These are phyloP conservation scores for Drosera spatulata DNA, from an alignment of 179 eudicot species.

Conservation along the genomic window DNA sequence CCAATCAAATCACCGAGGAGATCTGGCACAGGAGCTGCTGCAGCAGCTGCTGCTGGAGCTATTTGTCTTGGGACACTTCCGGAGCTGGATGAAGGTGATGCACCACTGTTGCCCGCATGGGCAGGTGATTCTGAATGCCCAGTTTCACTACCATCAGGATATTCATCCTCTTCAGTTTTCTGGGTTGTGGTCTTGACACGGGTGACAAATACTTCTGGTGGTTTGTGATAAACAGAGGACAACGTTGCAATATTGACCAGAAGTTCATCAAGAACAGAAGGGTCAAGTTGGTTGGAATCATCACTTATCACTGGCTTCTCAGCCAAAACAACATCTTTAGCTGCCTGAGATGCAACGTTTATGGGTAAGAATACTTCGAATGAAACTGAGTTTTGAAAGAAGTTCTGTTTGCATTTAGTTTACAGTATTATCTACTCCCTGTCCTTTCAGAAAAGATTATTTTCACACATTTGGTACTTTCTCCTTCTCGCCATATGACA, in stretches of 20 bases:
- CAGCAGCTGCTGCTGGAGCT: constrained; percentile 19
- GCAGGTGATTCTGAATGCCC: constrained; percentile 64
- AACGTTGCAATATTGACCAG: constrained; percentile 91
- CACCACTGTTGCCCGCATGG: constrained; percentile 33
- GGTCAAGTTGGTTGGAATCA: constrained; percentile 85
- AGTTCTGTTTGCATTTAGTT: neutral
- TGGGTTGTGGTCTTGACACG: constrained; percentile 67
- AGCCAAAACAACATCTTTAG: constrained; percentile 93
- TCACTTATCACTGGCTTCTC: constrained; percentile 98
- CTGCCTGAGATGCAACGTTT: constrained; percentile 44
- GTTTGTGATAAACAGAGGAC: constrained; percentile 96
- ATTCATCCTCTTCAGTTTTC: constrained; percentile 87
- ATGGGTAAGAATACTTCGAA: neutral
- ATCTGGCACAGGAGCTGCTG: constrained; percentile 80
- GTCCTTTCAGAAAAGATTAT: too few relatives aligned
- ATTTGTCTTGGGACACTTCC: constrained; percentile 33
- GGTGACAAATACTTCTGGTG: constrained; percentile 87
- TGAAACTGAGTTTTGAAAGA: neutral
- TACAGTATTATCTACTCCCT: neutral
- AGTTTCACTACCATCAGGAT: constrained; percentile 64
- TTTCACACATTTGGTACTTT: too few relatives aligned
- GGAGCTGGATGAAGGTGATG: constrained; percentile 62
- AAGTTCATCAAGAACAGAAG: constrained; percentile 96
- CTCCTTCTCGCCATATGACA: too few relatives aligned
- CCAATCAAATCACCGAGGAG: constrained; percentile 87